Base-by-base conservation (phyloP, 139 green algal genomes). In the Chlamydomonas sp. region DNA sequence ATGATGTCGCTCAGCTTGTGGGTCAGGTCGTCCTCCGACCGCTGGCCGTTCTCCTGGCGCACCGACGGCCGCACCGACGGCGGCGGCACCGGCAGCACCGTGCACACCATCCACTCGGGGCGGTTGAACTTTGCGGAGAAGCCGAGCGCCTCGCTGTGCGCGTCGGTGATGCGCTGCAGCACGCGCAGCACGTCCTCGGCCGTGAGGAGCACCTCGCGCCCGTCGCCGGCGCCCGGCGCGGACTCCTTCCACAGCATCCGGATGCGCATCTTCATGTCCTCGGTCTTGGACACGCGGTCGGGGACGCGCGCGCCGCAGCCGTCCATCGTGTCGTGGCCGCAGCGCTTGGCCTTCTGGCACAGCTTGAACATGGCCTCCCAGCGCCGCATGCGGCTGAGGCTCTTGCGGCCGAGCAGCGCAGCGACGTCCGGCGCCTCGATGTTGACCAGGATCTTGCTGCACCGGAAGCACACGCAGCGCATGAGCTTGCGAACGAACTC, bases 1-100 rank as follows among this genome's bases (percentile, higher is more conserved):
- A 98, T 76, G 67, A 98, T 97, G 76, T 96, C 88, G 47, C 76
- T 76, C 65, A 98, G 83, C 78, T 97, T 94, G 80, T 97, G 88
- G 6, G 93, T 98, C 31, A 98, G 73, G 78, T 98, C 93, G 75
- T 98, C 93, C 83, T 98, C 92, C 30, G 74, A 88, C 24, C 85
- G 50, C 13, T 54, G 28, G 1, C 70, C 70, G 26, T 38, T 43
- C 24, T 71, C 49, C 28, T 61, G 31, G 54, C 54, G 58, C 13
- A 98, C 93, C n/a, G 79, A 89, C 13, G 93, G 93, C 0, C 76
- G 72, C 35, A 80, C 92, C 5, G 88, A 77, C 5, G 88, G 90
- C 33, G 94, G 94, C 35, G 93, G 91, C 58, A 98, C 86, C 1
- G 94, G 93, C 71, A 98, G 73, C 36, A 93, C 89, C 1, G 84